Base-by-base conservation (phyloP, 495 filamentous ascomycete genomes). In the Ramalina intermedia region DNA sequence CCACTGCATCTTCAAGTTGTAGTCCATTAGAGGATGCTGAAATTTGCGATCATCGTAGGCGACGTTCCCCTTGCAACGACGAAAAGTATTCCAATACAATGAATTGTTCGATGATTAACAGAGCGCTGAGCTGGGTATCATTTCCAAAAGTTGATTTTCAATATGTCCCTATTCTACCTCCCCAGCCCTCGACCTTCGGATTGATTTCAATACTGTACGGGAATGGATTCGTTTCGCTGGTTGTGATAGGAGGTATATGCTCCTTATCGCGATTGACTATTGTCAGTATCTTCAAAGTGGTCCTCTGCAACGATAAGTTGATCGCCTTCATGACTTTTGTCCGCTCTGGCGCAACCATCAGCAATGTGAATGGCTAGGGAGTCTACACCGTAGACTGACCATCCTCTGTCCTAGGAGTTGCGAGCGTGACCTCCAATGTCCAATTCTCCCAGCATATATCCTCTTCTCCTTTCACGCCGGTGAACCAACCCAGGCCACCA, bases 371-470 rank as follows among this genome's bases (percentile, higher is more conserved):
- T 41, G 13, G 3, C 13, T 14, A 0, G n/a, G 18, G n/a, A 21
- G 2, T 18, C 11, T 38, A 16, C 40, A 42, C 37, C 26, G 16
- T 33, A 35, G 18, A 65, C 76, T 49, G 71, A 94, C 90, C 90
- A 48, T 78, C 80, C 53, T 96, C 93, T 5, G 87, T 95, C 62
- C 82, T 69, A 29, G 89, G 87, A 45, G 82, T 89, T 2, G 87
- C 85, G 23, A 96, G 76, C 9, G 88, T 94, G 29, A 96, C 85
- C 63, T 89, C 87, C 55, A 96, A 64, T 20, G 82, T 82, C 91
- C 91, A 98, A 53, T 78, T 80, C 71, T 98, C 91, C 91, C 91
- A 98, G 56, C 86, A 91, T 2, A 96, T 79, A 61, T 95, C 90
- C 60, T 98, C 88, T 44, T 91, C 87, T 37, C 76, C 79, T 58